These are phyloP conservation scores for Haplographium delicatum DNA, from an alignment of 495 filamentous ascomycete species.

Conservation along the genomic window DNA sequence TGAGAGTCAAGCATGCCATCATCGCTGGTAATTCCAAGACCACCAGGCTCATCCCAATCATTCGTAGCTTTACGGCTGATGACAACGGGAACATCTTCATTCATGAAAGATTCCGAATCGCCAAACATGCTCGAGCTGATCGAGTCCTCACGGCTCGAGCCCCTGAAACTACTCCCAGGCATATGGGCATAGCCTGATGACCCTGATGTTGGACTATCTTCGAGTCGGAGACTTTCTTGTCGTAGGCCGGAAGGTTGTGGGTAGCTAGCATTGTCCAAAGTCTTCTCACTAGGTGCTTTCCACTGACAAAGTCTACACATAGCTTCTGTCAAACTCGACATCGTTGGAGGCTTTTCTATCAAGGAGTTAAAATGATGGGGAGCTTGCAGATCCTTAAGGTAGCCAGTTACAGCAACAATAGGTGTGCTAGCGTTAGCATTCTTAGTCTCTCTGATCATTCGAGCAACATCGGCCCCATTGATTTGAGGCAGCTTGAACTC, in stretches of 20 bases:
- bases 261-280: constrained; percentile 35
- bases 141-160: constrained; percentile 77
- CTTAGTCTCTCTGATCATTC: constrained; percentile 94
- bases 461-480: constrained; percentile 88
- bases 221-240: constrained; percentile 53
- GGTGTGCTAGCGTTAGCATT: constrained; percentile 92
- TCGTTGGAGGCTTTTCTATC: constrained; percentile 92
- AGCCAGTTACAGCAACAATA: constrained; percentile 95
- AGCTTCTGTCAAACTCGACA: constrained; percentile 80
- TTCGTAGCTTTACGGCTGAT: constrained; percentile 62
- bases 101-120: constrained; percentile 70
- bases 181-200: constrained; percentile 67
- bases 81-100: constrained; percentile 74
- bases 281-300: constrained; percentile 67
- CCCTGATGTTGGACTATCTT: constrained; percentile 79
- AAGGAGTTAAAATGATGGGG: constrained; percentile 92
- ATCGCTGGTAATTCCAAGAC: constrained; percentile 65
- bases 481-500: constrained; percentile 93
- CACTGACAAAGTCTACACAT: constrained; percentile 83
- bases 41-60: constrained; percentile 64
- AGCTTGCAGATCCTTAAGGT: constrained; percentile 89
- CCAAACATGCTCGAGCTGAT: constrained; percentile 82
- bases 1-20: constrained; percentile 29
- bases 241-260: constrained; percentile 59
- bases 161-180: constrained; percentile 68